Conservation (phyloP, 495 filamentous ascomycete genomes). For the Sphaerosporella brunnea region DNA sequence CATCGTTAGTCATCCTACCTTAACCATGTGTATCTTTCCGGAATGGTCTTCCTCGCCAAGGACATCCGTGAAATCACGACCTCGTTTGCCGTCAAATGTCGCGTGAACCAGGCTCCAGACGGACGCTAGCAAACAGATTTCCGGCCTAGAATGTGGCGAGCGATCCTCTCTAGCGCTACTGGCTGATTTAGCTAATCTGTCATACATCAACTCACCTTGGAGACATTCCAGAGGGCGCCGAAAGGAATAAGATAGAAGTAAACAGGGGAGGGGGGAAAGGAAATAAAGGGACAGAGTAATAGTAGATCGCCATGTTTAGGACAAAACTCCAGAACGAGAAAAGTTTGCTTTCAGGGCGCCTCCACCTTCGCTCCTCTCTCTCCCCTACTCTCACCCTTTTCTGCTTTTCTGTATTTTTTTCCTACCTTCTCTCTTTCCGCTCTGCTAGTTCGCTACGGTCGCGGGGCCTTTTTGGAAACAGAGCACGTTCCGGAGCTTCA, state of each 20-base stretch:
- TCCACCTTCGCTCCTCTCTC: constrained; percentile 49
- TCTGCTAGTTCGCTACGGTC: constrained; percentile 72
- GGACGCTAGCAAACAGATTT: too few relatives aligned
- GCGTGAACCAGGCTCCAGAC: constrained; percentile 67
- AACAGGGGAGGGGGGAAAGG: too few relatives aligned
- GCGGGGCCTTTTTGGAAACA: constrained; percentile 78
- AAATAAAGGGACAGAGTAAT: too few relatives aligned
- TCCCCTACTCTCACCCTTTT: constrained; percentile 75
- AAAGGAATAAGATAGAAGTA: too few relatives aligned
- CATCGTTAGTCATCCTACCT: too few relatives aligned
- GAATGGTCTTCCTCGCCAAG: constrained; percentile 86
- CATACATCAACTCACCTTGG: too few relatives aligned
- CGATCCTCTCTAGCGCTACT: too few relatives aligned
- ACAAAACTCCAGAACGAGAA: constrained; percentile 90
- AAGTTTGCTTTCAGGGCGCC: constrained; percentile 49
- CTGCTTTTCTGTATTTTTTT: constrained; percentile 91
- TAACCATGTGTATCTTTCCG: constrained; percentile 97
- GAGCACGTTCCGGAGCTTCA: constrained; percentile 88
- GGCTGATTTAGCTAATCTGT: too few relatives aligned
- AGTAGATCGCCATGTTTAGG: too few relatives aligned
- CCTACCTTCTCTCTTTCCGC: constrained; percentile 94
- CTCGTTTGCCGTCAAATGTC: constrained; percentile 85
- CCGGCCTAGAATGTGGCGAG: too few relatives aligned
- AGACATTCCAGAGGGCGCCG: too few relatives aligned
- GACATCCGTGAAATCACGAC: constrained; percentile 54